Evolutionary conservation across 2,329 filamentous ascomycete species (phyloP).

Genomic region (Botrytis byssoidea): DNA sequence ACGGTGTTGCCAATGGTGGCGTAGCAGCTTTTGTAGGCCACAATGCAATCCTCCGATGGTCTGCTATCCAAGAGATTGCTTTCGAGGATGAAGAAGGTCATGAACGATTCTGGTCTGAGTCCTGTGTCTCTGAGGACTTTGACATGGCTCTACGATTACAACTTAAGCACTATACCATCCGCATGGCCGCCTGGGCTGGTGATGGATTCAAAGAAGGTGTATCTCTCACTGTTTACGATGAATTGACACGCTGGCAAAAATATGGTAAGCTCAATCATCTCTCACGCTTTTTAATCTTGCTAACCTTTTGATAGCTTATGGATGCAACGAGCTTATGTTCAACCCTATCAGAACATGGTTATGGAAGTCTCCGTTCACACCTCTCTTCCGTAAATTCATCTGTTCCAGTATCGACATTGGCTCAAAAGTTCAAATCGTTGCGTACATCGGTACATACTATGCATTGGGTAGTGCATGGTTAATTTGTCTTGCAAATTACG

Average conservation of each 20-base stretch:
- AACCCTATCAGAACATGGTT: constrained; percentile 63
- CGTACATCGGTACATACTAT: constrained; percentile 62
- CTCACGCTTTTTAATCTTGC: background rate
- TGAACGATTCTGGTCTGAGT: constrained; percentile 71
- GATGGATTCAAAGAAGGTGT: constrained; percentile 72
- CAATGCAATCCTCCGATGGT: constrained; percentile 73
- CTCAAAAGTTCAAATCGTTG: constrained; percentile 68
- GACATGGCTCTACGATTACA: constrained; percentile 73
- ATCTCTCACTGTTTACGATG: constrained; percentile 70
- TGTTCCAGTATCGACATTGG: constrained; percentile 59
- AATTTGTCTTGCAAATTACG: constrained; percentile 66
- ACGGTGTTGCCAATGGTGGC: constrained; percentile 68
- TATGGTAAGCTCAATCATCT: constrained; percentile 41
- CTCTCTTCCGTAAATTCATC: constrained; percentile 60
- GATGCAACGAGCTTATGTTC: constrained; percentile 69
- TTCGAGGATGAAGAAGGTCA: constrained; percentile 51
- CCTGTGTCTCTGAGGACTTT: constrained; percentile 74
- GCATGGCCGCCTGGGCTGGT: constrained; percentile 66
- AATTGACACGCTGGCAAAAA: constrained; percentile 70
- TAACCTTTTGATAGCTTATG: constrained; percentile 49
- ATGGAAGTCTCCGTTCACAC: constrained; percentile 61
- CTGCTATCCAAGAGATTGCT: constrained; percentile 57
- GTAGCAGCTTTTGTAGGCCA: constrained; percentile 70
- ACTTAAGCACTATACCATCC: constrained; percentile 64
- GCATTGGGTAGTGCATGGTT: constrained; percentile 66